phyloP scores from a whole-genome alignment of 2,329 filamentous ascomycete species.

The Aspergillus quadrilineatus region DNA sequence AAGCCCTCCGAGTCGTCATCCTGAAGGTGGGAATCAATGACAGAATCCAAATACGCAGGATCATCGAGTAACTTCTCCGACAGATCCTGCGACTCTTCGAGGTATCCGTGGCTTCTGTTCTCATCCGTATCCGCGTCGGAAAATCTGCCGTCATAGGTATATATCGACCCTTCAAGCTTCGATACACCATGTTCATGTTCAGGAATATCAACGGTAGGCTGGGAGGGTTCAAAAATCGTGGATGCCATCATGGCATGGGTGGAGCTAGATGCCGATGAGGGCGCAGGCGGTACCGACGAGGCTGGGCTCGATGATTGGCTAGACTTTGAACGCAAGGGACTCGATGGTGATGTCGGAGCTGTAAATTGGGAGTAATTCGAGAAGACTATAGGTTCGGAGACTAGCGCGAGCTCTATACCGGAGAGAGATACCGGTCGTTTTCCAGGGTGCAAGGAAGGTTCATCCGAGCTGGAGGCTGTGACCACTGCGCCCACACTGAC shows the following conservation, averaged over 20 bases:
- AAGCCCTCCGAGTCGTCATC: constrained; percentile 33
- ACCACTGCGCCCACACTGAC: constrained; percentile 36
- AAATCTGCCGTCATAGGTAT: constrained; percentile 42
- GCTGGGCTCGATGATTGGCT: constrained; percentile 30
- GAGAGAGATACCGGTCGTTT: constrained; percentile 48
- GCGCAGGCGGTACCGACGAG: constrained; percentile 28
- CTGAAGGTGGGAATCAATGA: constrained; percentile 36
- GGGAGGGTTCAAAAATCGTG: constrained; percentile 37
- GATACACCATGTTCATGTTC: constrained; percentile 7
- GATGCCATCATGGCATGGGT: constrained; percentile 38
- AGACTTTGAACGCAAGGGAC: constrained; percentile 34
- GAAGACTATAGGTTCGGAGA: constrained; percentile 52
- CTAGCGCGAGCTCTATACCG: constrained; percentile 46
- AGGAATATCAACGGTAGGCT: constrained; percentile 4
- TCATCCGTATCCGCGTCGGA: constrained; percentile 45
- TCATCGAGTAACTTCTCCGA: constrained; percentile 35
- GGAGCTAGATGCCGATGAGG: constrained; percentile 26
- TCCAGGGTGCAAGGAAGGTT: constrained; percentile 32
- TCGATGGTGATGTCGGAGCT: constrained; percentile 33
- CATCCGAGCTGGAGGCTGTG: constrained; percentile 18
- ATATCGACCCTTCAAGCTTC: constrained; percentile 32
- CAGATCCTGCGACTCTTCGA: constrained; percentile 29
- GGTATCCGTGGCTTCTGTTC: constrained; percentile 24
- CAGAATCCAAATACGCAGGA: constrained; percentile 40
- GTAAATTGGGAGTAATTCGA: constrained; percentile 44